Evolutionary conservation across 1,284 basidiomycete genomes (phyloP).

Genomic region (Ceratobasidium sp.): DNA sequence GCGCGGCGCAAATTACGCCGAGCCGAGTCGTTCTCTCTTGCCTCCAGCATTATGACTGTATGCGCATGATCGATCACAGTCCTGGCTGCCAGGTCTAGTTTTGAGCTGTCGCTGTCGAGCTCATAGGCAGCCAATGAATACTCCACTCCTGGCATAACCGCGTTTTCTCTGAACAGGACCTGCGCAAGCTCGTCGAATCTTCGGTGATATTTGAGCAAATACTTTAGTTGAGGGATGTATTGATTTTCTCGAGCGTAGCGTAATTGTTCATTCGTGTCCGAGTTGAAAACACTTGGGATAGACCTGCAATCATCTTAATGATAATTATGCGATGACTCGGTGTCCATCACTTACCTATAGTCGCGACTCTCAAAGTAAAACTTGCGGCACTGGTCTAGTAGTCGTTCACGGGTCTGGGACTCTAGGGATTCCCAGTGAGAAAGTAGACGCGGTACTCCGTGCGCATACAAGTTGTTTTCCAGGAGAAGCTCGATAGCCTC

Average conservation of each 20-base stretch:
- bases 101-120: background rate
- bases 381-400: background rate
- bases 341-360: slow-evolving; percentile 18
- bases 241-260: too few species aligned
- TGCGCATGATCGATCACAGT: background rate
- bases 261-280: too few species aligned
- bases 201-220: background rate
- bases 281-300: background rate
- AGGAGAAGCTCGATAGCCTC: background rate
- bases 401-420: background rate
- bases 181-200: background rate
- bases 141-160: background rate
- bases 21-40: background rate
- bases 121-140: background rate
- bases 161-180: background rate
- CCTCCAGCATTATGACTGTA: background rate
- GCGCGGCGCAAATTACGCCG: background rate
- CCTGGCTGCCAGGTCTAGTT: background rate
- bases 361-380: background rate
- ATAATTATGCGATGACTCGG: background rate
- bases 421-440: background rate
- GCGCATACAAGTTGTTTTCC: background rate
- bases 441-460: background rate
- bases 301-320: background rate
- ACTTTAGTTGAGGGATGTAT: slow-evolving; percentile 2